Conservation (phyloP, 192 early-diverging fungal genomes). For the Linnemannia schmuckeri region DNA sequence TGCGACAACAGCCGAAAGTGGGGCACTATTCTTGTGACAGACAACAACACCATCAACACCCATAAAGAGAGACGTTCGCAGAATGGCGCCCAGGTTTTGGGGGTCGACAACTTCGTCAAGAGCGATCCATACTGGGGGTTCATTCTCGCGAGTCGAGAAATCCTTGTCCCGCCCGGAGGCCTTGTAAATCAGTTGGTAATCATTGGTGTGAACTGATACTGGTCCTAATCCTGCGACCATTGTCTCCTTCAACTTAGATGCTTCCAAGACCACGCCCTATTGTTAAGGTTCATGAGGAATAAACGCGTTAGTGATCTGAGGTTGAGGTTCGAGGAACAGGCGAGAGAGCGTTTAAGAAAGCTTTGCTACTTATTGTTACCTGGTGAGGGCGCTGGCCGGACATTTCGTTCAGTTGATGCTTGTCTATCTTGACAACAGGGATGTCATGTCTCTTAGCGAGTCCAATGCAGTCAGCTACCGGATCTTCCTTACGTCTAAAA, state of each 20-base stretch:
- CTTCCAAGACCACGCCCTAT: slow-evolving; percentile 66
- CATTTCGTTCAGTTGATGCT: slow-evolving; percentile 63
- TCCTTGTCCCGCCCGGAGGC: neutral
- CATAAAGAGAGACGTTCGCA: slow-evolving; percentile 74
- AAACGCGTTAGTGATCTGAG: neutral
- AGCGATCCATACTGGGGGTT: slow-evolving; percentile 65
- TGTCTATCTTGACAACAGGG: slow-evolving; percentile 40
- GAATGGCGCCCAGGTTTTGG: slow-evolving; percentile 80
- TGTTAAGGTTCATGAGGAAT: neutral
- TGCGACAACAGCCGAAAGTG: slow-evolving; percentile 71
- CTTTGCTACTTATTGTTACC: slow-evolving; percentile 33
- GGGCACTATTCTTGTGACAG: slow-evolving; percentile 69
- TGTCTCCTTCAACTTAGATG: slow-evolving; percentile 35
- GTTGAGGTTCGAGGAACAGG: neutral
- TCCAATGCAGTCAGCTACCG: slow-evolving; percentile 32
- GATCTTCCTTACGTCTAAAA: slow-evolving; percentile 24
- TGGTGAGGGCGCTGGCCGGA: slow-evolving; percentile 65
- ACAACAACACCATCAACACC: slow-evolving; percentile 76
- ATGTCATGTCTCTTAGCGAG: slow-evolving; percentile 19
- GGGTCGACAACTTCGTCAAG: slow-evolving; percentile 69
- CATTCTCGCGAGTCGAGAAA: slow-evolving; percentile 11
- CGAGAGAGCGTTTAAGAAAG: neutral
- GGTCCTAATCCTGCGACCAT: slow-evolving; percentile 16
- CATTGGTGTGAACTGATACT: slow-evolving; percentile 9
- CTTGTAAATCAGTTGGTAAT: slow-evolving; percentile 4